Conservation (phyloP, 306 rosid genomes). For the Vigna hirtella region DNA sequence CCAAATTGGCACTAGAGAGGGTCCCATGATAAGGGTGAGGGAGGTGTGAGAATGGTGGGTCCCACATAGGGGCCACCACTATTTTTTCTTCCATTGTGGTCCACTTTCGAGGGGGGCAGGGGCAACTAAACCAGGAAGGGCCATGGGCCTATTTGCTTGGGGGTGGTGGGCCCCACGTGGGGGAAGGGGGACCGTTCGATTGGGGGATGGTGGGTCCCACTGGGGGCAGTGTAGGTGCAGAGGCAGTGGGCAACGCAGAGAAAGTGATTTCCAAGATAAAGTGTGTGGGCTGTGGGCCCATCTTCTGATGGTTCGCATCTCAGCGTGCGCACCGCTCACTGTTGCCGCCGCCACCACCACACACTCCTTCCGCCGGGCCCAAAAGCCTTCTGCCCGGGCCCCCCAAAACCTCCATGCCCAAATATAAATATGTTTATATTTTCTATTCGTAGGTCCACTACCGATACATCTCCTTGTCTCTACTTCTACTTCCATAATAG, state of each 20-base stretch:
- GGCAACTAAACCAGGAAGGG: slow-evolving; percentile 33
- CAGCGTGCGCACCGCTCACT: slow-evolving; percentile 46
- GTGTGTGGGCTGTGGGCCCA: slow-evolving; percentile 43
- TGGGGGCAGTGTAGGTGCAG: slow-evolving; percentile 11
- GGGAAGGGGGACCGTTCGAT: slow-evolving; percentile 20
- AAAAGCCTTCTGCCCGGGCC: too few species aligned
- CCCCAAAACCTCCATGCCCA: neutral
- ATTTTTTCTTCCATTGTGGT: slow-evolving; percentile 36
- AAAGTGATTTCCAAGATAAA: slow-evolving; percentile 37
- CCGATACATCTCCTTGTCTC: too few species aligned
- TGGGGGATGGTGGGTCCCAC: slow-evolving; percentile 37
- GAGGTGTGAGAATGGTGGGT: slow-evolving; percentile 48
- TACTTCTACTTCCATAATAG: too few species aligned
- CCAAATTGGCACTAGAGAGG: slow-evolving; percentile 41
- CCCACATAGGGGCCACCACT: slow-evolving; percentile 48
- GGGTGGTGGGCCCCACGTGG: slow-evolving; percentile 19
- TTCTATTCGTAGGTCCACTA: too few species aligned
- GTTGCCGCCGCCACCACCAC: slow-evolving; percentile 41
- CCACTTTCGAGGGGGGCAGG: slow-evolving; percentile 33
- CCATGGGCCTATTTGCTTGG: neutral
- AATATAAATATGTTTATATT: too few species aligned
- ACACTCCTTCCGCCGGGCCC: neutral
- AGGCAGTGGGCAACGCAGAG: neutral
- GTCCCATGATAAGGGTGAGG: slow-evolving; percentile 22
- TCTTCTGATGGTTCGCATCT: neutral